Percentiles rank a stretch among this genome's conserved stretches.
These are phyloP conservation scores for Candida vaughaniae DNA, from an alignment of 805 yeast genomes.

Conservation along the genomic window DNA sequence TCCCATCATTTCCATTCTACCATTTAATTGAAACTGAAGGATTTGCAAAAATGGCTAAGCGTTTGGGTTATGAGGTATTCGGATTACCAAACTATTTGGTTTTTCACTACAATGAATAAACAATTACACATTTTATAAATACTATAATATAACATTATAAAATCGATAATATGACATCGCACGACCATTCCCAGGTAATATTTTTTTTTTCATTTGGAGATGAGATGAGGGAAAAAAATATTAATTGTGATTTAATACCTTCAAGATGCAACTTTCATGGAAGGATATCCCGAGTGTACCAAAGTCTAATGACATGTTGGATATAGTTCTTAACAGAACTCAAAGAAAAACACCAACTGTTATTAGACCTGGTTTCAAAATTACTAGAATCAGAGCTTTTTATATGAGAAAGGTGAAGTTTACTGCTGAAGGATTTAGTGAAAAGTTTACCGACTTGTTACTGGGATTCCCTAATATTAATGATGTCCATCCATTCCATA, in stretches of 20 bases:
- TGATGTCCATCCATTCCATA: conserved; percentile 97
- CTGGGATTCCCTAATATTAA: conserved; percentile 93
- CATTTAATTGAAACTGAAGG: conserved; percentile 98
- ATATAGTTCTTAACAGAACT: conserved; percentile 93
- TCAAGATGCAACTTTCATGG: conserved; percentile 92
- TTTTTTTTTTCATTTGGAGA: conserved; percentile 5
- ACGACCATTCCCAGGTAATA: no score
- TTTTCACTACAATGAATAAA: conserved; percentile 80
- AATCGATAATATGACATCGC: no score
- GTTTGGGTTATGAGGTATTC: conserved; percentile 85
- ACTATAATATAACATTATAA: no score
- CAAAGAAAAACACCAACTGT: conserved; percentile 99
- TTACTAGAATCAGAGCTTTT: conserved; percentile 93
- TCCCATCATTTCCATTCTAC: conserved; percentile 97
- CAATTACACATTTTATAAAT: no score
- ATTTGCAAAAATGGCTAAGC: conserved; percentile 95
- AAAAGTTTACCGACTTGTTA: conserved; percentile 83
- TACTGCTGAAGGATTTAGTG: conserved; percentile 94
- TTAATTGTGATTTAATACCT: neutral
- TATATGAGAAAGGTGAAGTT: conserved; percentile 97
- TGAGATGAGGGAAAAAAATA: conserved; percentile 14
- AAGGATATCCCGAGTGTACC: conserved; percentile 97
- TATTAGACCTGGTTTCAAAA: conserved; percentile 92
- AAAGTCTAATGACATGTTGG: conserved; percentile 87
- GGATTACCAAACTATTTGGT: conserved; percentile 96